These are phyloP conservation scores for Boletus rufocinnamomeus DNA, from an alignment of 768 basidiomycete genomes.

Conservation along the genomic window DNA sequence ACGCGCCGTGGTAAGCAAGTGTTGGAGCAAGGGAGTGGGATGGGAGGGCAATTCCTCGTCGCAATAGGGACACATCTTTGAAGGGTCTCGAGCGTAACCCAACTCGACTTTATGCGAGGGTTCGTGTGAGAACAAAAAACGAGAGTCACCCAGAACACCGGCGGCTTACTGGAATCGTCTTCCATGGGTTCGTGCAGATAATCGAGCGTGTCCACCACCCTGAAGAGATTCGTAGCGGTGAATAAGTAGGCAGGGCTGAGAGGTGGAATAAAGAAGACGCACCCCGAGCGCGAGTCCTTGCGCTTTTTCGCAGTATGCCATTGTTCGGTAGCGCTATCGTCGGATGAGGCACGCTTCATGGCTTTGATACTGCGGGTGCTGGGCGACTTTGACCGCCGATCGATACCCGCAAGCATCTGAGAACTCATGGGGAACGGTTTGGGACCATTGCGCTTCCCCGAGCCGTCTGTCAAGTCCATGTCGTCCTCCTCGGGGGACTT, in stretches of 20 bases:
- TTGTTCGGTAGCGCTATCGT: slow-evolving; percentile 33
- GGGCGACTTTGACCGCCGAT: slow-evolving; percentile 30
- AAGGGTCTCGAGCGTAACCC: slow-evolving; percentile 57
- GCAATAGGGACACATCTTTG: slow-evolving; percentile 78
- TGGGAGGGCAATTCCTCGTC: slow-evolving; percentile 65
- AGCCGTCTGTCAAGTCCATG: not conserved
- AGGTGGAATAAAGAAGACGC: not conserved
- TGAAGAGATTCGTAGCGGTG: slow-evolving; percentile 8
- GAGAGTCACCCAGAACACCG: not conserved
- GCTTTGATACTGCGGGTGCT: slow-evolving; percentile 9
- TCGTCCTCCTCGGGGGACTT: slow-evolving; percentile 3
- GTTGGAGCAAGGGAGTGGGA: slow-evolving; percentile 60
- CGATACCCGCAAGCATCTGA: slow-evolving; percentile 43
- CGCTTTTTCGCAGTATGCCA: slow-evolving; percentile 35
- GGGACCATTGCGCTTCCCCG: slow-evolving; percentile 1
- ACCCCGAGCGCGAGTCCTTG: slow-evolving; percentile 31
- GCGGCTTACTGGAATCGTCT: slow-evolving; percentile 45
- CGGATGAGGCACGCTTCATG: slow-evolving; percentile 36
- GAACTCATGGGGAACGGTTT: slow-evolving; percentile 54
- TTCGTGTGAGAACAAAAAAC: not conserved
- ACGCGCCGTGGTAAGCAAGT: slow-evolving; percentile 52
- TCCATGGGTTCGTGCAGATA: slow-evolving; percentile 29
- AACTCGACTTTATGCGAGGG: slow-evolving; percentile 46
- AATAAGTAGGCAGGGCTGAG: slow-evolving; percentile 16
- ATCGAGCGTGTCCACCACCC: slow-evolving; percentile 9